Percentiles rank a stretch among this genome's conserved stretches.
phyloP scores from a whole-genome alignment of 768 basidiomycete species.

The Vararia minispora region DNA sequence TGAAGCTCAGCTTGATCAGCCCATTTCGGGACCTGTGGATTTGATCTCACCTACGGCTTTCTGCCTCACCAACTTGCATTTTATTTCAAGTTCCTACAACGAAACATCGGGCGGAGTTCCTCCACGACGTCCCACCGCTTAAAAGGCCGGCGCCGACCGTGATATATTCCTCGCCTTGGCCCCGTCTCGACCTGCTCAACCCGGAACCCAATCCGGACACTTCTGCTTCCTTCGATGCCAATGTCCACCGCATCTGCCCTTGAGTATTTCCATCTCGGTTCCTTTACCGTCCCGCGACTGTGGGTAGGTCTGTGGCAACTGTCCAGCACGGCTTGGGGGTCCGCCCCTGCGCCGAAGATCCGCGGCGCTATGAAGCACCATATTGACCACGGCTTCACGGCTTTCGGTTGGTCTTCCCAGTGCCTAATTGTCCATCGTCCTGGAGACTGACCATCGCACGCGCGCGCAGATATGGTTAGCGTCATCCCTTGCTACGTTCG shows the following conservation, averaged over 20 bases:
- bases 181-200: too few species aligned
- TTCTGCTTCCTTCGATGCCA: background rate
- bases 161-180: too few species aligned
- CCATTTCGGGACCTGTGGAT: too few species aligned
- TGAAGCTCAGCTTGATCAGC: too few species aligned
- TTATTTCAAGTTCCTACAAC: too few species aligned
- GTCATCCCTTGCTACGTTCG: background rate
- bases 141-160: too few species aligned
- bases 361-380: constrained; percentile 58
- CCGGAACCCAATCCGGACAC: background rate
- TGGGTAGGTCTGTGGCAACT: constrained; percentile 83
- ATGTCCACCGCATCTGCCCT: background rate
- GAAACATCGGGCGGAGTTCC: too few species aligned
- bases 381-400: constrained; percentile 48
- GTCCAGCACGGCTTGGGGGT: constrained; percentile 80
- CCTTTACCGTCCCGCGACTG: constrained; percentile 46
- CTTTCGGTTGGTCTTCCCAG: constrained; percentile 37
- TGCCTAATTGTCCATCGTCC: constrained; percentile 5
- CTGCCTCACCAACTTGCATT: too few species aligned
- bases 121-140: too few species aligned
- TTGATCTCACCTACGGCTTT: too few species aligned
- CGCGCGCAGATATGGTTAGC: constrained; percentile 43
- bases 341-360: constrained; percentile 52
- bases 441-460: constrained; percentile 4
- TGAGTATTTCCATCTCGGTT: constrained; percentile 45